Evolutionary conservation across 106 monocot species (phyloP), one percentile per base, ranked within the genome.

Genomic region (Dendrobium officinale): DNA sequence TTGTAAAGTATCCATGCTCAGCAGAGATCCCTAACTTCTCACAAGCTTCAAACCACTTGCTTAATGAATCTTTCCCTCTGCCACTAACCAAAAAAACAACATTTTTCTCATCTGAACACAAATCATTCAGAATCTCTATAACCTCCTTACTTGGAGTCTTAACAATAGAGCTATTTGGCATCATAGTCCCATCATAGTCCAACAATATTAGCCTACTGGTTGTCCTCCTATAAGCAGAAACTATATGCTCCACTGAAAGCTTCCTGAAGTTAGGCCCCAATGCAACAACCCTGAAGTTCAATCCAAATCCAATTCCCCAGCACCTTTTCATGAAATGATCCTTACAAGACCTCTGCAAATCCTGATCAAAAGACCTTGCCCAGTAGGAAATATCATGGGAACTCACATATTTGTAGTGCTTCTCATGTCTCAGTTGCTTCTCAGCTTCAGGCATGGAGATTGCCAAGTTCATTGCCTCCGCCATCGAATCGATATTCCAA

Each of bases 121-220:
- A 79, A 9, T 68, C 81, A 77, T 90, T 92, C 77, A 96, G 55
- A 24, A 96, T 82, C 20, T 90, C 77, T 47, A 92, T 83, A 9
- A 96, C 92, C 59, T 96, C 90, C 44, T 80, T 83, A 67, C 90
- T 92, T 1, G 96, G 96, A 16, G 81, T 81, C 81, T 90, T 93
- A 67, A 86, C 83, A 29, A 93, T 89, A 1, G 87, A 88, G 15
- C 84, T 67, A 43, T 90, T 84, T 9, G 96, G 92, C 90, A 93
- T 90, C 87, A 96, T 83, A 0, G 96, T 96, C 7, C 96, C 96
- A 83, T 96, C 96, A 74, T 96, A 96, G 80, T 96, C 96, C 64
- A 96, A 80, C 78, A 96, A 75, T 67, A 96, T 89, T 6, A 96
- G 79, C 85, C 96, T 88, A 27, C 83, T 84, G 42, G 18, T 85